Percentiles rank a stretch among this genome's conserved stretches.
These are phyloP conservation scores for Alternaria atra DNA, from an alignment of 2,329 filamentous ascomycete species.

Conservation along the genomic window DNA sequence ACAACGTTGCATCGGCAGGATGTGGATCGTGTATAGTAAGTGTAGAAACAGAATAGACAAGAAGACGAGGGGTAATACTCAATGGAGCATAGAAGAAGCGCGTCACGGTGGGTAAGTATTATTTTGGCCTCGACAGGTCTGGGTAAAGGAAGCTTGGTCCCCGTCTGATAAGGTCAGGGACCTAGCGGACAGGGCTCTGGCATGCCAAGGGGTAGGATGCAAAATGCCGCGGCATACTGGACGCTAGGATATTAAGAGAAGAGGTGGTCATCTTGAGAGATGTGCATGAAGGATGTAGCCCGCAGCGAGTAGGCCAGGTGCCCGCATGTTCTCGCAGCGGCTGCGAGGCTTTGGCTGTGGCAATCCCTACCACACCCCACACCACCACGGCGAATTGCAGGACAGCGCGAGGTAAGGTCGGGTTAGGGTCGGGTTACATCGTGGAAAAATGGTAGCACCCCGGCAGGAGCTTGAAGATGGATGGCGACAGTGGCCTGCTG, in stretches of 20 bases:
- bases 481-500: constrained; percentile 41
- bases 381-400: constrained; percentile 46
- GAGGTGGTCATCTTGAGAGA: constrained; percentile 42
- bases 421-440: constrained; percentile 53
- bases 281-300: constrained; percentile 42
- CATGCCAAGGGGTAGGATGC: constrained; percentile 45
- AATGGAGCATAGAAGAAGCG: constrained; percentile 49
- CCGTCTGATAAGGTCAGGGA: constrained; percentile 50
- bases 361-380: constrained; percentile 47
- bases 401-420: constrained; percentile 40
- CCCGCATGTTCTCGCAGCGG: constrained; percentile 47
- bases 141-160: constrained; percentile 46
- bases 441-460: constrained; percentile 36
- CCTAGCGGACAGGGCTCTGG: constrained; percentile 36
- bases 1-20: constrained; percentile 44
- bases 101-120: constrained; percentile 52
- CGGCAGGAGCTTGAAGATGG: constrained; percentile 34
- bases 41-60: constrained; percentile 47
- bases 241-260: constrained; percentile 44
- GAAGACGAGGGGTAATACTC: constrained; percentile 47
- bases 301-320: constrained; percentile 44
- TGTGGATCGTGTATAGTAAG: constrained; percentile 43
- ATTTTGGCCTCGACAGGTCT: constrained; percentile 45
- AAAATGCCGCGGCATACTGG: constrained; percentile 46
- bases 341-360: constrained; percentile 48